These are phyloP conservation scores for Haematococcus sp. DNA, from an alignment of 139 green algal genomes.

Conservation along the genomic window DNA sequence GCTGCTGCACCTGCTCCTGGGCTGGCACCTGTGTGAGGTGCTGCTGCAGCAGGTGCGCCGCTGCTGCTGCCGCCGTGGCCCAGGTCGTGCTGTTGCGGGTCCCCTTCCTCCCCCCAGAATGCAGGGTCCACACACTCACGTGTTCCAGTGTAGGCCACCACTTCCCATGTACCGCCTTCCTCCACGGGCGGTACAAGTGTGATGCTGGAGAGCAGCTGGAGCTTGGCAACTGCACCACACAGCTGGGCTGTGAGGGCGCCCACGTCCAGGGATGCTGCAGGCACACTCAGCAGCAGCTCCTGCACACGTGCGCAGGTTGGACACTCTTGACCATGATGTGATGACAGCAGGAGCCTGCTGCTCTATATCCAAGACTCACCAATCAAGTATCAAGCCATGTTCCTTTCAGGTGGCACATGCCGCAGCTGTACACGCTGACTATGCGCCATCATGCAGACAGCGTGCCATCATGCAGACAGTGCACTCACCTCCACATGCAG, in stretches of 20 bases:
- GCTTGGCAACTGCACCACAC: conserved; percentile 30
- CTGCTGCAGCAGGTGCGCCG: conserved; percentile 12
- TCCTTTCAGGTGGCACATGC: not conserved
- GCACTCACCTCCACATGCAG: conserved; percentile 33
- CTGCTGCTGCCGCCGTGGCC: conserved; percentile 26
- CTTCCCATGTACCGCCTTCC: conserved; percentile 48
- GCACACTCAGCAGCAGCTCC: not conserved
- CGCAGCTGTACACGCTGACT: too few species aligned
- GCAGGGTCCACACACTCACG: conserved; percentile 30
- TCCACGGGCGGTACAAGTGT: not conserved
- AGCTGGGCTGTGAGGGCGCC: conserved; percentile 25
- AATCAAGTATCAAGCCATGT: not conserved
- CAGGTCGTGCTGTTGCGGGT: conserved; percentile 11
- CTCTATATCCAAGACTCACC: too few species aligned
- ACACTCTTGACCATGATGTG: too few species aligned
- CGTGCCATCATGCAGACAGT: not conserved
- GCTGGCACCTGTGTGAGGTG: too few species aligned
- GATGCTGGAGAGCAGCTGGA: conserved; percentile 29
- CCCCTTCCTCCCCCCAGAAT: too few species aligned
- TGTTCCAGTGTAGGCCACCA: conserved; percentile 34
- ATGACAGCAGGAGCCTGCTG: too few species aligned
- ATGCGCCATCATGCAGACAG: too few species aligned
- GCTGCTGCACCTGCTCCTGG: too few species aligned
- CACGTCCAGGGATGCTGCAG: conserved; percentile 20
- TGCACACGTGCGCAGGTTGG: not conserved